These are phyloP conservation scores for Fraxinus angustifolia DNA, from an alignment of 305 asterid species.

Conservation along the genomic window DNA sequence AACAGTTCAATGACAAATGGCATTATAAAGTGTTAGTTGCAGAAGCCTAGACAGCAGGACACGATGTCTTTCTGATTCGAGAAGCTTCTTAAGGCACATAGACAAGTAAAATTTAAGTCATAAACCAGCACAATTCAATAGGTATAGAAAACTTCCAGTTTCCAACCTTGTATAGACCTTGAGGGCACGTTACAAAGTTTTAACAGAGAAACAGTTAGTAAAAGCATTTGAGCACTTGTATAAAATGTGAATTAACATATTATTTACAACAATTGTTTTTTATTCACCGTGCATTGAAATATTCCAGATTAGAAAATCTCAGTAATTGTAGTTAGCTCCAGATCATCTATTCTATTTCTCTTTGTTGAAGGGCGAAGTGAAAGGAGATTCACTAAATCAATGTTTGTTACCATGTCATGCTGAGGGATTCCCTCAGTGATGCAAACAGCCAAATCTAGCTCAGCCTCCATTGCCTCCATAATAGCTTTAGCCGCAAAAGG, in stretches of 20 bases:
- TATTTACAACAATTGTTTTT: not conserved
- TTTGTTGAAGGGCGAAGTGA: not conserved
- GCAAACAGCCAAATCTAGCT: slow-evolving; percentile 75
- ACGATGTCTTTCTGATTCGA: not conserved
- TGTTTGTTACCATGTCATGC: slow-evolving; percentile 77
- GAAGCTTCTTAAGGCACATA: not conserved
- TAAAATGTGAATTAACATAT: not conserved
- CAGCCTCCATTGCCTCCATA: slow-evolving; percentile 84
- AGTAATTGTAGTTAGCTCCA: not conserved
- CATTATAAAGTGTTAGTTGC: not conserved
- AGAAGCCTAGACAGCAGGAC: not conserved
- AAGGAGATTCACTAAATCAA: not conserved
- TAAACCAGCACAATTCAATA: not conserved
- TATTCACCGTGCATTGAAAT: not conserved
- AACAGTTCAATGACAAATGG: not conserved
- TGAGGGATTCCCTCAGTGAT: slow-evolving; percentile 96
- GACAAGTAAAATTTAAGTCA: not conserved
- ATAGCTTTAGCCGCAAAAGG: slow-evolving; percentile 93
- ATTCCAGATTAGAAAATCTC: not conserved
- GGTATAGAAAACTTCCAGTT: not conserved
- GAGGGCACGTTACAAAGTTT: not conserved
- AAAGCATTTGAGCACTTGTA: not conserved
- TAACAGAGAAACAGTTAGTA: not conserved
- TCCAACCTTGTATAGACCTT: not conserved
- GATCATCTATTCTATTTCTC: slow-evolving; percentile 12